Conservation (phyloP, 192 early-diverging fungal species). For the Thoreauomyces humboldtii region DNA sequence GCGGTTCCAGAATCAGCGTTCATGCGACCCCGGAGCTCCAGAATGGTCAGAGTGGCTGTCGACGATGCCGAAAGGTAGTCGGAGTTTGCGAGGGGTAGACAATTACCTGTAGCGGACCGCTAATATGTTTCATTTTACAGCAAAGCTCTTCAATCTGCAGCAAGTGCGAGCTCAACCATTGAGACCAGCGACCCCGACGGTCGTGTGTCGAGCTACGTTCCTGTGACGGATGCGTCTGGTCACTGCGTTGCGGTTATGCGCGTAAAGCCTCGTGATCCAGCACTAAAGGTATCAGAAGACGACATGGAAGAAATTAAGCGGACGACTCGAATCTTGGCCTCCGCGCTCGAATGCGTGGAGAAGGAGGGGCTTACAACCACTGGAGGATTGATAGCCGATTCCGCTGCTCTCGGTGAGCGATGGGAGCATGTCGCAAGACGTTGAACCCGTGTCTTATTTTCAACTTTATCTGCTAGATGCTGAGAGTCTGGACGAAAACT, state of each 20-base stretch:
- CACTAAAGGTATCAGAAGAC: conserved; percentile 10
- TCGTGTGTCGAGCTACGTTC: conserved; percentile 28
- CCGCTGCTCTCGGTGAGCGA: background rate
- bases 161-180: background rate
- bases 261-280: background rate
- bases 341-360: conserved; percentile 8
- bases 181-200: background rate
- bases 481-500: conserved; percentile 46
- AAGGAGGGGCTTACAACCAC: conserved; percentile 24
- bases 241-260: conserved; percentile 35
- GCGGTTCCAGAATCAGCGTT: conserved; percentile 6
- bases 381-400: background rate
- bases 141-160: too few relatives aligned
- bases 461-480: conserved; percentile 31
- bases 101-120: too few relatives aligned
- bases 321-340: conserved; percentile 24
- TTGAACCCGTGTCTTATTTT: background rate
- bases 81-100: too few relatives aligned
- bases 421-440: background rate
- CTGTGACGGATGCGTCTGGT: conserved; percentile 33
- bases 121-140: too few relatives aligned
- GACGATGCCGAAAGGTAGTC: conserved; percentile 8
- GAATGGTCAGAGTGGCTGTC: background rate
- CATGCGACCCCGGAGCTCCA: conserved; percentile 13
- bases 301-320: conserved; percentile 39